A percentile compares a stretch with the other conserved stretches of the same genome.
Evolutionary conservation across 2,329 filamentous ascomycete genomes (phyloP).

Genomic region (Colletotrichum acutatum): DNA sequence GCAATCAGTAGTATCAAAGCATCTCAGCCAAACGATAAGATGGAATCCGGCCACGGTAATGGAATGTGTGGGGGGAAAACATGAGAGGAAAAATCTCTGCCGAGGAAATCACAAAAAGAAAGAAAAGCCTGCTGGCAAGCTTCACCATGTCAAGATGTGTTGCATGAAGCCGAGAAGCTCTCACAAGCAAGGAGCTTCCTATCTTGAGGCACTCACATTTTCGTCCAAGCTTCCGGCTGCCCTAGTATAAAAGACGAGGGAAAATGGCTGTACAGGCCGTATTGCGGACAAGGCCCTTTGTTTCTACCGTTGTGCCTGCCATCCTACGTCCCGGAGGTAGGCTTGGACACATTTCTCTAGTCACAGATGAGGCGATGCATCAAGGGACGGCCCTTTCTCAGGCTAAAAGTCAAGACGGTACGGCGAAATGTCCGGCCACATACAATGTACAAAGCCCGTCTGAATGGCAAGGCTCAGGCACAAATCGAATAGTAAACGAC

Average conservation of each 20-base stretch:
- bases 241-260: background rate
- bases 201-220: background rate
- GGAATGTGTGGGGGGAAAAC: background rate
- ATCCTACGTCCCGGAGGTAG: background rate
- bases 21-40: background rate
- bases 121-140: background rate
- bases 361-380: background rate
- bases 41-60: background rate
- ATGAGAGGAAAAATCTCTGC: background rate
- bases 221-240: background rate
- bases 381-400: background rate
- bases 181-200: background rate
- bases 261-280: background rate
- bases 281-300: background rate
- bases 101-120: background rate
- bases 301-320: background rate
- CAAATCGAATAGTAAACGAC: background rate
- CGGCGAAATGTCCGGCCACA: background rate
- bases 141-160: background rate
- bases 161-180: constrained; percentile 5
- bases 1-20: background rate
- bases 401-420: background rate
- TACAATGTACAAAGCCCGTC: background rate
- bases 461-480: background rate
- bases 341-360: background rate